A percentile compares a stretch with the other conserved stretches of the same genome.
phyloP scores from a whole-genome alignment of 768 basidiomycete species.

The Phallus indusiatus region DNA sequence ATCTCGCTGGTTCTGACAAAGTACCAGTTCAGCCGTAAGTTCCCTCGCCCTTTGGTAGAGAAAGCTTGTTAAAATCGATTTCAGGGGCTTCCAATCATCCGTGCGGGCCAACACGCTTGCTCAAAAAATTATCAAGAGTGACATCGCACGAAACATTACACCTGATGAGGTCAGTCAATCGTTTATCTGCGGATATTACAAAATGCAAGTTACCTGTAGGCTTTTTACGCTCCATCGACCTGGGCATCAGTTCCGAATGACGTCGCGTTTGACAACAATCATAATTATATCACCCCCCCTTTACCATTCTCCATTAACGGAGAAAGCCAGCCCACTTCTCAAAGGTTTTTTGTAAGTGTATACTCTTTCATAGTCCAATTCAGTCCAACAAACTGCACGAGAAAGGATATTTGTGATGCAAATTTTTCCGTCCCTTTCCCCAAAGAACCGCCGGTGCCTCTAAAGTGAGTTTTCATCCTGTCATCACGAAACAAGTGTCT shows the following conservation, averaged over 20 bases:
- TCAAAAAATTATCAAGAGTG: slow-evolving; percentile 44
- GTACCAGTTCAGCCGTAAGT: slow-evolving; percentile 33
- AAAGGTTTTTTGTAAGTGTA: slow-evolving; percentile 35
- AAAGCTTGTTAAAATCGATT: not conserved
- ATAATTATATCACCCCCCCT: slow-evolving; percentile 38
- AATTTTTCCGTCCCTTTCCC: slow-evolving; percentile 28
- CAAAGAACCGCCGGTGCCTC: slow-evolving; percentile 32
- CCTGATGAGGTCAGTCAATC: not conserved
- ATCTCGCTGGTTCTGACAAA: slow-evolving; percentile 36
- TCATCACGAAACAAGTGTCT: not conserved
- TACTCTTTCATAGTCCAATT: not conserved
- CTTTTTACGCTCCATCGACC: slow-evolving; percentile 2
- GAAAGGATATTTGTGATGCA: slow-evolving; percentile 24
- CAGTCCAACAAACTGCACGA: not conserved
- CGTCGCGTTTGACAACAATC: slow-evolving; percentile 28
- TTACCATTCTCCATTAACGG: slow-evolving; percentile 36
- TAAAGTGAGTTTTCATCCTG: slow-evolving; percentile 23
- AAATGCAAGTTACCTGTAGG: not conserved
- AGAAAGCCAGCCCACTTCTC: slow-evolving; percentile 33
- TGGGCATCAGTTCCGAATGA: slow-evolving; percentile 36
- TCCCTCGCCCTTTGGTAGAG: not conserved
- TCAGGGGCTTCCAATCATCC: slow-evolving; percentile 48
- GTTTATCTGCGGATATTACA: not conserved
- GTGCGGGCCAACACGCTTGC: slow-evolving; percentile 47
- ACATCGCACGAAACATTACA: slow-evolving; percentile 32